phyloP scores from a whole-genome alignment of 129 eudicot genomes.

The Mikania micrantha region DNA sequence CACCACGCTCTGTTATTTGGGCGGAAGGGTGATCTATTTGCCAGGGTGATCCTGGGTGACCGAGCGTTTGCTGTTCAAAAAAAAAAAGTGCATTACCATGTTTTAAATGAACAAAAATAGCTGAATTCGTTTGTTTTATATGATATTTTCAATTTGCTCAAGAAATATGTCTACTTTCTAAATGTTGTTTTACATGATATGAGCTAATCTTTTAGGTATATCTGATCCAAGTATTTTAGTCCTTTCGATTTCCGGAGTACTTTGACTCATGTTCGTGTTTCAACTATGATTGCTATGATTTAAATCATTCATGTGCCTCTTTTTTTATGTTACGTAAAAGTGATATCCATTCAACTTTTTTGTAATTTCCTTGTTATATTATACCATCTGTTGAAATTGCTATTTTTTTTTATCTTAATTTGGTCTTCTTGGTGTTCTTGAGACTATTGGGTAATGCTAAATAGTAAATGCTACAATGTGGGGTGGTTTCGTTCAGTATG shows the following conservation, averaged over 20 bases:
- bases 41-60: no score
- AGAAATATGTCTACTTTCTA: not conserved
- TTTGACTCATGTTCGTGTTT: not conserved
- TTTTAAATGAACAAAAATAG: not conserved
- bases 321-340: not conserved
- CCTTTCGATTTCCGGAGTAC: not conserved
- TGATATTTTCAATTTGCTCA: not conserved
- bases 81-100: not conserved
- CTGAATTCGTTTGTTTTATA: not conserved
- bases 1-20: no score
- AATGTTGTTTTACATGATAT: not conserved
- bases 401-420: not conserved
- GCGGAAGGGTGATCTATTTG: no score
- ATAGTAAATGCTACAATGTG: not conserved
- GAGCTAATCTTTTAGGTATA: not conserved
- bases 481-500: not conserved
- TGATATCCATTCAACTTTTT: not conserved
- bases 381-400: not conserved
- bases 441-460: not conserved
- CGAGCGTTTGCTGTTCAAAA: no score
- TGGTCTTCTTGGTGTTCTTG: not conserved
- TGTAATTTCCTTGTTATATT: not conserved
- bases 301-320: not conserved
- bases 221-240: not conserved
- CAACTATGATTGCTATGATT: not conserved